These are phyloP conservation scores for Curvularia sp. DNA, from an alignment of 2,329 filamentous ascomycete genomes.

Conservation along the genomic window DNA sequence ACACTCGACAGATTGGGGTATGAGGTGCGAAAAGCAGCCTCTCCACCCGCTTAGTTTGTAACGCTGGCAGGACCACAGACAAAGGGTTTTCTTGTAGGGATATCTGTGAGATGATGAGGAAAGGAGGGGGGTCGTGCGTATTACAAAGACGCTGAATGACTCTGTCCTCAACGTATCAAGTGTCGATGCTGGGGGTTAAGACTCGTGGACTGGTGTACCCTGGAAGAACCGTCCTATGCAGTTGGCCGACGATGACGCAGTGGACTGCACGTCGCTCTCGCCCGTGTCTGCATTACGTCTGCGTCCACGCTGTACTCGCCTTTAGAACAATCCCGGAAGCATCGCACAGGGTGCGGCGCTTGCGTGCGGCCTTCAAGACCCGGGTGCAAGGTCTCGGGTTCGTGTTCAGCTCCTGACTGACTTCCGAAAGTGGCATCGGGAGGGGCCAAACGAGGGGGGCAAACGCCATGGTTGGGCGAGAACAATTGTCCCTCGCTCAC, in stretches of 20 bases:
- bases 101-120: neutral
- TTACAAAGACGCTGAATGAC: neutral
- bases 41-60: neutral
- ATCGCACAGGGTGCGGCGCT: slow-evolving; percentile 15
- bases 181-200: neutral
- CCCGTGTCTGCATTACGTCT: slow-evolving; percentile 5
- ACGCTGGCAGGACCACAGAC: neutral
- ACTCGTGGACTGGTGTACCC: neutral
- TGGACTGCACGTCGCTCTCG: neutral
- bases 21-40: slow-evolving; percentile 15
- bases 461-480: slow-evolving; percentile 12
- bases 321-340: slow-evolving; percentile 15
- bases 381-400: slow-evolving; percentile 29
- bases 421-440: slow-evolving; percentile 11
- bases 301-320: slow-evolving; percentile 14
- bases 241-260: slow-evolving; percentile 2
- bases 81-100: neutral
- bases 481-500: slow-evolving; percentile 6
- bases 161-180: neutral
- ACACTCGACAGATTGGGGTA: slow-evolving; percentile 17
- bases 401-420: slow-evolving; percentile 17
- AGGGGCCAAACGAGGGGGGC: slow-evolving; percentile 6
- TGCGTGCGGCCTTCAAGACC: slow-evolving; percentile 18
- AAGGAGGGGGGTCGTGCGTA: neutral
- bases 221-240: slow-evolving; percentile 2